Evolutionary conservation across 495 filamentous ascomycete genomes (phyloP), one percentile per base, ranked within the genome.

Genomic region (Penicillium desertorum): DNA sequence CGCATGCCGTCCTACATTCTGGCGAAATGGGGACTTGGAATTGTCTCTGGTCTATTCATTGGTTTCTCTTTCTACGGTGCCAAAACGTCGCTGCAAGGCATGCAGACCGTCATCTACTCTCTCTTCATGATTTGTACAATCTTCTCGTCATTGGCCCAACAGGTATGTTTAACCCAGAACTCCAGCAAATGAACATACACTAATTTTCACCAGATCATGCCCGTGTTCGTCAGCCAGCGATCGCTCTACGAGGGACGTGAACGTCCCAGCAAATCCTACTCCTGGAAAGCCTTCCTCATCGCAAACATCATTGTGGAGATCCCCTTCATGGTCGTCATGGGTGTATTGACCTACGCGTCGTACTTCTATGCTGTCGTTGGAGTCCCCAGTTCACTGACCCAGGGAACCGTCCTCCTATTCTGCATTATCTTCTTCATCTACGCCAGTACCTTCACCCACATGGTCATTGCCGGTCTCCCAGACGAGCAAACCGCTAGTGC

Each of bases 221-320:
- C 89, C 0, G 75, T 83, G 5, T 91, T 87, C 66, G 68, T 90
- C 42, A 69, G 71, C 6, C 76, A 86, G 50, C 80, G 88, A 1
- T 77, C 81, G 4, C 73, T 91, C 1, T 92, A 86, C 68, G 77
- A 86, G 59, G 81, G 83, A 11, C 83, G 89, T 22, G 89, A 93
- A 69, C 76, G 80, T 0, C 82, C 81, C 14, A 80, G 76, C 54
- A 88, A 86, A 54, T 79, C 82, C 11, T 93, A 93, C 69, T 82
- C 79, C 36, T 91, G 88, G 88, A 71, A 75, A n/a, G 82, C 80
- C 0, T 91, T 91, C 69, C 66, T 87, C 23, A 76, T 85, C 17
- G 79, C 81, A 48, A 82, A 84, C 51, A 81, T 91, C 64, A 22
- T 87, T 17, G 78, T 81, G 11, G 80, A 81, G 54, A 62, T 80